Percentiles rank a stretch among this genome's conserved stretches.
Conservation (phyloP, 78 protist genomes). For the Speleostelium caveatum region DNA sequence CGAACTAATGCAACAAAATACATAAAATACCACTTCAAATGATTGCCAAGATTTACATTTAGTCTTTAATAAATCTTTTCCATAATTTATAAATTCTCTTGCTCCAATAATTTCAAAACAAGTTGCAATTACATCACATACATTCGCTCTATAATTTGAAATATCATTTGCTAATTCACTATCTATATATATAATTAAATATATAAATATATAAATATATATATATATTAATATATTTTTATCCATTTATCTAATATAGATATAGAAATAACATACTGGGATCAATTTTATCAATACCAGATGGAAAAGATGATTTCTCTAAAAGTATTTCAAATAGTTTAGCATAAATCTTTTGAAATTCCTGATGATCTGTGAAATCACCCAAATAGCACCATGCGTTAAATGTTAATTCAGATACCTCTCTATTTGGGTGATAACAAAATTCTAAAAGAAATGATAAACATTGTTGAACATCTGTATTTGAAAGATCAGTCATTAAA, state of each 20-base stretch:
- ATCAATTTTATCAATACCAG: constrained; percentile 1
- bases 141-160: constrained; percentile 52
- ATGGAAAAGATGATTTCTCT: constrained; percentile 55
- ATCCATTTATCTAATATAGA: not conserved
- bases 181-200: not conserved
- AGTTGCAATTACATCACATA: constrained; percentile 36
- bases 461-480: constrained; percentile 31
- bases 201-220: too few species aligned
- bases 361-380: constrained; percentile 5
- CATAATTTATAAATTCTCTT: constrained; percentile 10
- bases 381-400: constrained; percentile 58
- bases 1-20: constrained; percentile 45
- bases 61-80: constrained; percentile 26
- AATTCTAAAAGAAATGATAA: constrained; percentile 35
- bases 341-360: constrained; percentile 48
- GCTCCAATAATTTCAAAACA: constrained; percentile 65
- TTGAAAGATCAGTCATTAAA: constrained; percentile 21
- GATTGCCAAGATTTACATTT: constrained; percentile 74
- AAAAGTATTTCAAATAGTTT: constrained; percentile 25
- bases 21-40: constrained; percentile 55
- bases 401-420: constrained; percentile 70
- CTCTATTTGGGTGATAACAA: constrained; percentile 46
- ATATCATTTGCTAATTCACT: constrained; percentile 39
- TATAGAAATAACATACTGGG: not conserved
- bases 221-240: too few species aligned